Percentiles rank a stretch among this genome's conserved stretches.
phyloP scores from a whole-genome alignment of 495 filamentous ascomycete genomes.

The Penicillium daleae region DNA sequence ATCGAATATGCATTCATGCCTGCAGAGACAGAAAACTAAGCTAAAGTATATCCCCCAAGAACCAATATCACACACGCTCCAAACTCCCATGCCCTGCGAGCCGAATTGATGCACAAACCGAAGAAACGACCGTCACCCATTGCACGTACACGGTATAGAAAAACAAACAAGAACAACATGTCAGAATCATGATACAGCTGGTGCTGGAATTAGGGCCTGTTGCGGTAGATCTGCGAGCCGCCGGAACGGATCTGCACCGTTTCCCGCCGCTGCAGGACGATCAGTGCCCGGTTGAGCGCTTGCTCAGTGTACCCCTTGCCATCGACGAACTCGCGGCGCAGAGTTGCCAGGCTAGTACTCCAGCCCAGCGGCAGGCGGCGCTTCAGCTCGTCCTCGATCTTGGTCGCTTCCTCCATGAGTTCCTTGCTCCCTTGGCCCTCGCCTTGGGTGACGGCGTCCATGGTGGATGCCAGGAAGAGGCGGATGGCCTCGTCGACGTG shows the following conservation, averaged over 20 bases:
- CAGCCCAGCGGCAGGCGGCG: slow-evolving; percentile 90
- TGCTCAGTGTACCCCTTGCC: slow-evolving; percentile 85
- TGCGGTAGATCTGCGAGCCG: slow-evolving; percentile 86
- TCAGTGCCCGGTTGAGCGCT: slow-evolving; percentile 79
- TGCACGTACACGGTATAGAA: slow-evolving; percentile 29
- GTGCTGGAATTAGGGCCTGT: slow-evolving; percentile 54
- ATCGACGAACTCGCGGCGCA: slow-evolving; percentile 89
- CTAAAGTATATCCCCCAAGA: slow-evolving; percentile 9
- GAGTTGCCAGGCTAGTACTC: slow-evolving; percentile 85
- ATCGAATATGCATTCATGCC: slow-evolving; percentile 14
- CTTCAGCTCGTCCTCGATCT: slow-evolving; percentile 90
- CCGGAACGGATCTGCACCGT: slow-evolving; percentile 90
- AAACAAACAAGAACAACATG: slow-evolving; percentile 23
- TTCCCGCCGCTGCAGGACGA: slow-evolving; percentile 84
- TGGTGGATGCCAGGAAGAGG: slow-evolving; percentile 93
- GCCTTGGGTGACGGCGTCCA: slow-evolving; percentile 96
- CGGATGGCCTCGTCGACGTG: slow-evolving; percentile 99
- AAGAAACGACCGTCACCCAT: slow-evolving; percentile 28
- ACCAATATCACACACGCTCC: slow-evolving; percentile 26
- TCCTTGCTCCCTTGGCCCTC: slow-evolving; percentile 80
- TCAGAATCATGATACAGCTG: slow-evolving; percentile 24
- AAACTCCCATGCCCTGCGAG: slow-evolving; percentile 25
- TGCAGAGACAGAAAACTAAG: neutral
- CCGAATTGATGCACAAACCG: slow-evolving; percentile 26
- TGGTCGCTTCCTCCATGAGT: slow-evolving; percentile 83